Evolutionary conservation across 2,329 filamentous ascomycete genomes (phyloP).

Genomic region (Talaromyces funiculosus): DNA sequence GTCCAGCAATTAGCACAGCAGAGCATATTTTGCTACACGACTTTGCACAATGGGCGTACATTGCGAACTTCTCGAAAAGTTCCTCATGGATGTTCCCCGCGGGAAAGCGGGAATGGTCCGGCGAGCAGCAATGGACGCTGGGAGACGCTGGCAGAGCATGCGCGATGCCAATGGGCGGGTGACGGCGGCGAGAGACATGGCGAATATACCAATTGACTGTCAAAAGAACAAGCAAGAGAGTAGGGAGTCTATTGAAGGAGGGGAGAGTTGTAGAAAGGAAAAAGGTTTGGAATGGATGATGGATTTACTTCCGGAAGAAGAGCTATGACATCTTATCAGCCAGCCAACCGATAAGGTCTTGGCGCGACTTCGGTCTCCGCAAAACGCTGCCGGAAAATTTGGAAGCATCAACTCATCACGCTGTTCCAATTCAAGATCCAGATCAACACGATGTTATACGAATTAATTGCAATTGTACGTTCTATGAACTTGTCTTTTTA

Average conservation of each 20-base stretch:
- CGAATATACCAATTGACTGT: slow-evolving; percentile 4
- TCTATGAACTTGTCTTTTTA: neutral
- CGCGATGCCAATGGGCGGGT: slow-evolving; percentile 34
- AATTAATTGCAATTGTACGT: slow-evolving; percentile 89
- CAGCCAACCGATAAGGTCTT: slow-evolving; percentile 1
- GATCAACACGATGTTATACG: slow-evolving; percentile 73
- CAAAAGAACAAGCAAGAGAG: neutral
- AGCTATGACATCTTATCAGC: slow-evolving; percentile 4
- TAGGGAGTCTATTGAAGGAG: slow-evolving; percentile 10
- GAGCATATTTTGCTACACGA: neutral
- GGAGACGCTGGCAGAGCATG: slow-evolving; percentile 33
- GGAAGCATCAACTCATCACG: neutral
- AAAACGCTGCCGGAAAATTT: slow-evolving; percentile 1
- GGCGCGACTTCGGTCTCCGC: neutral
- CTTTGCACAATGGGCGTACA: slow-evolving; percentile 21
- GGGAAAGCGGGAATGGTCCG: slow-evolving; percentile 33
- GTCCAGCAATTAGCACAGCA: neutral
- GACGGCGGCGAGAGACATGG: slow-evolving; percentile 35
- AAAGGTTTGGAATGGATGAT: slow-evolving; percentile 7
- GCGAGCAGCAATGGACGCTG: slow-evolving; percentile 19
- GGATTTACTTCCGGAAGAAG: slow-evolving; percentile 17
- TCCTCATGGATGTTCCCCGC: slow-evolving; percentile 34
- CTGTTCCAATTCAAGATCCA: slow-evolving; percentile 12
- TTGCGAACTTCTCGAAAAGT: slow-evolving; percentile 39
- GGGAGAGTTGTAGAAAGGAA: slow-evolving; percentile 12